These are phyloP conservation scores for Malania oleifera DNA, from an alignment of 164 flowering plant species.

Conservation along the genomic window DNA sequence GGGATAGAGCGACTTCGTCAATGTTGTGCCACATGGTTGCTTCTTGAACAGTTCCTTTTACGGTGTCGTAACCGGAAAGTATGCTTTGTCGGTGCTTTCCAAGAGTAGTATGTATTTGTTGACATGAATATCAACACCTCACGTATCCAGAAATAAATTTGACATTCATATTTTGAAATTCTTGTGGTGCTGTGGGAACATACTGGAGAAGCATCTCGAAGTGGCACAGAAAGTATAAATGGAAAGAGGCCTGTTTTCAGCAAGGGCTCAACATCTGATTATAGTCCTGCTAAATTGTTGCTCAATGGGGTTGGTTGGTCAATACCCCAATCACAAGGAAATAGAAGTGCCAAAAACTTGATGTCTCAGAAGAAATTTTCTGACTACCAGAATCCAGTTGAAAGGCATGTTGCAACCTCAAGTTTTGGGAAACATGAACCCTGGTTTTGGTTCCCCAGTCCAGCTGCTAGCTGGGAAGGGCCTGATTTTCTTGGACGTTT, in stretches of 20 bases:
- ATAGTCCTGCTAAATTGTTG: constrained; percentile 70
- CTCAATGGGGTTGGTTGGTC: constrained; percentile 97
- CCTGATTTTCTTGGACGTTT: constrained; percentile 67
- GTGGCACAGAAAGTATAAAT: constrained; percentile 35
- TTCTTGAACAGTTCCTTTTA: constrained; percentile 84
- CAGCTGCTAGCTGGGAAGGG: constrained; percentile 77
- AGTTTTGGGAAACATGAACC: constrained; percentile 51
- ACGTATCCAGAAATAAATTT: neutral
- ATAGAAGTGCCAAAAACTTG: constrained; percentile 47
- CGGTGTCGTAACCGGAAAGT: constrained; percentile 87
- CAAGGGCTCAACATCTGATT: constrained; percentile 43
- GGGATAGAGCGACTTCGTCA: constrained; percentile 96
- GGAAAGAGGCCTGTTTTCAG: constrained; percentile 33
- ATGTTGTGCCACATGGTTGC: constrained; percentile 93
- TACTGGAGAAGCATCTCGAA: constrained; percentile 54
- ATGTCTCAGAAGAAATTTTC: constrained; percentile 33
- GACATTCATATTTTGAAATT: constrained; percentile 19
- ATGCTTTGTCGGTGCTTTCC: constrained; percentile 8
- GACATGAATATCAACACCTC: neutral
- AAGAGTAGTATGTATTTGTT: neutral
- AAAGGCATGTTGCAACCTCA: constrained; percentile 24
- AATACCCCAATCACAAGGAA: constrained; percentile 80
- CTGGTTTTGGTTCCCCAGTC: constrained; percentile 92
- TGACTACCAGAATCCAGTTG: constrained; percentile 30
- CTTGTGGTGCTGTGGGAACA: constrained; percentile 78